These are phyloP conservation scores for Chrysosporium queenslandicum DNA, from an alignment of 2,329 filamentous ascomycete species.

Conservation along the genomic window DNA sequence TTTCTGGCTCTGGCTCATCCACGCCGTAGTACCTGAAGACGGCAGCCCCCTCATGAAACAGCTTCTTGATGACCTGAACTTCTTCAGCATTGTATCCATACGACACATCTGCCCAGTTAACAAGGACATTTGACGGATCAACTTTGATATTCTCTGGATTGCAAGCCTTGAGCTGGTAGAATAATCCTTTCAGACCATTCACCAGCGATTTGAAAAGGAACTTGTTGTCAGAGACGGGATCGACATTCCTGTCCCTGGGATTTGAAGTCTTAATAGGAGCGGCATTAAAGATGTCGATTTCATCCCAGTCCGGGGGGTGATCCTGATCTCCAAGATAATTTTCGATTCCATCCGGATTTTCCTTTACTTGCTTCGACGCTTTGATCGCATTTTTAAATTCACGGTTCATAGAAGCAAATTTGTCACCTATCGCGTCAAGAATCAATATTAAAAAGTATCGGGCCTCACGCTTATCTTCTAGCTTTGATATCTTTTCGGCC, in stretches of 20 bases:
- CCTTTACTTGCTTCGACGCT: slow-evolving; percentile 65
- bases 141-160: slow-evolving; percentile 61
- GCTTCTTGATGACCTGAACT: slow-evolving; percentile 88
- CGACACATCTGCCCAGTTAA: slow-evolving; percentile 90
- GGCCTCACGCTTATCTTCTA: slow-evolving; percentile 86
- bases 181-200: slow-evolving; percentile 90
- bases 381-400: slow-evolving; percentile 94
- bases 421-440: slow-evolving; percentile 92
- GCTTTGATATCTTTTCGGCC: slow-evolving; percentile 92
- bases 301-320: slow-evolving; percentile 82
- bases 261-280: slow-evolving; percentile 95
- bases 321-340: slow-evolving; percentile 77
- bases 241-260: slow-evolving; percentile 73
- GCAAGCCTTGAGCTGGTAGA: slow-evolving; percentile 86
- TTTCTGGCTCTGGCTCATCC: slow-evolving; percentile 64
- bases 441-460: slow-evolving; percentile 96
- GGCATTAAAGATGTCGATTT: slow-evolving; percentile 93
- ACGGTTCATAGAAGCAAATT: slow-evolving; percentile 95
- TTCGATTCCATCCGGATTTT: slow-evolving; percentile 60
- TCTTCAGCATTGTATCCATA: slow-evolving; percentile 97
- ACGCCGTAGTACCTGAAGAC: slow-evolving; percentile 96
- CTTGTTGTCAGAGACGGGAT: slow-evolving; percentile 93
- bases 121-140: slow-evolving; percentile 66
- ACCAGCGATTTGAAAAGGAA: slow-evolving; percentile 95
- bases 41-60: slow-evolving; percentile 91